Evolutionary conservation across 139 green algal genomes (phyloP).

Genomic region (Chlamydomonas eustigma): DNA sequence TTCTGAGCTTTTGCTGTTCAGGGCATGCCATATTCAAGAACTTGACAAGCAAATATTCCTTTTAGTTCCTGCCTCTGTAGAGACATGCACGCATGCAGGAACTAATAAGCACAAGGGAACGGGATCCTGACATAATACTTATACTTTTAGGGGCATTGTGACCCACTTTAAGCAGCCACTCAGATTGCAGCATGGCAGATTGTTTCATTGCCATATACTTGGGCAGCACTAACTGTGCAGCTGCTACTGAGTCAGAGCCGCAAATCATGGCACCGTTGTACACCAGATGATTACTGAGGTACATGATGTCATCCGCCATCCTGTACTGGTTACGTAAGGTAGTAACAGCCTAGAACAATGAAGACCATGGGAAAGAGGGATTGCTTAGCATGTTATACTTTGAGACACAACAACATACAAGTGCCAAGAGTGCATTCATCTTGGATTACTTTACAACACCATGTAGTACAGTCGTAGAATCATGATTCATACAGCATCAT

Average conservation of each 20-base stretch:
- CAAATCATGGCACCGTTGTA: constrained; percentile 75
- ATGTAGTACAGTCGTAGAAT: no score
- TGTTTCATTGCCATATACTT: background rate
- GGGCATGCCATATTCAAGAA: background rate
- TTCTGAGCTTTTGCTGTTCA: background rate
- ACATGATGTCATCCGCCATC: constrained; percentile 85
- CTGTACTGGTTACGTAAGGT: constrained; percentile 82
- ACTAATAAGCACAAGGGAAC: background rate
- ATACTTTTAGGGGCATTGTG: background rate
- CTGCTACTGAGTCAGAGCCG: constrained; percentile 54
- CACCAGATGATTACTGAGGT: constrained; percentile 79
- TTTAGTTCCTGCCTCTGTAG: background rate
- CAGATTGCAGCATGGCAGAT: background rate
- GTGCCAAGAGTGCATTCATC: no score
- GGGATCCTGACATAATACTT: no score
- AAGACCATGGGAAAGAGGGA: no score
- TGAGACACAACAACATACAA: no score
- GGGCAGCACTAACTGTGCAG: constrained; percentile 42
- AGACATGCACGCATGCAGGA: background rate
- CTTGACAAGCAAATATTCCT: background rate
- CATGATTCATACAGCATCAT: no score
- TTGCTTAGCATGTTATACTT: no score
- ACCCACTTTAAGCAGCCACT: background rate
- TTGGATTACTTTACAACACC: no score
- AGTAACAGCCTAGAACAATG: constrained; percentile 58